phyloP scores from a whole-genome alignment of 2,329 filamentous ascomycete species.

The Cercospora beticola region DNA sequence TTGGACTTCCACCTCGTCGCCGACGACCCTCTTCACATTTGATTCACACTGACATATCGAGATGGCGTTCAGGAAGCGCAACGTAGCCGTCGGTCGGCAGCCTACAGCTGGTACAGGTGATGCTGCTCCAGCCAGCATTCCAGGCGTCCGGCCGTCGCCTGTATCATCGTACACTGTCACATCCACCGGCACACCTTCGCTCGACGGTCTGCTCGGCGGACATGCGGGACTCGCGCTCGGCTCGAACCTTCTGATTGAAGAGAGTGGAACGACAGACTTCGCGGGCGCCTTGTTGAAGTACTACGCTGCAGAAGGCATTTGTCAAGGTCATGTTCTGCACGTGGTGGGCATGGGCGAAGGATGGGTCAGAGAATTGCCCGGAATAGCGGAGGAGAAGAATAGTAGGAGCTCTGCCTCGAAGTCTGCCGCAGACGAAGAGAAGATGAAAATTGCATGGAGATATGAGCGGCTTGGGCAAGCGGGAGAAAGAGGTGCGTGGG shows the following conservation, averaged over 20 bases:
- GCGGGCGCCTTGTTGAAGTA: constrained; percentile 79
- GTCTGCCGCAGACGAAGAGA: constrained; percentile 55
- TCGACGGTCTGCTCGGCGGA: constrained; percentile 82
- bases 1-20: not conserved
- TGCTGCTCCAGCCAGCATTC: not conserved
- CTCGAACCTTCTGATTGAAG: constrained; percentile 75
- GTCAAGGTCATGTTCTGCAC: constrained; percentile 87
- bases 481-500: constrained; percentile 62
- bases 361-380: constrained; percentile 84
- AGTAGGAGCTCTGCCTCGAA: constrained; percentile 34
- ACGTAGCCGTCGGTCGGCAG: constrained; percentile 23
- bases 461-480: constrained; percentile 82
- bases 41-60: not conserved
- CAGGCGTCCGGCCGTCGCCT: constrained; percentile 76
- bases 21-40: not conserved
- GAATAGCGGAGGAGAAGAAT: constrained; percentile 53
- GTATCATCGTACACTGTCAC: constrained; percentile 84
- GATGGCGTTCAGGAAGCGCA: constrained; percentile 33
- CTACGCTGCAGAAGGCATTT: constrained; percentile 88
- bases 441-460: constrained; percentile 99
- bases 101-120: not conserved
- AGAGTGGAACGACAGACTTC: constrained; percentile 93
- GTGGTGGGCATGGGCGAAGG: constrained; percentile 74
- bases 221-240: constrained; percentile 84
- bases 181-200: constrained; percentile 82